These are phyloP conservation scores for Knoxdaviesia proteae DNA, from an alignment of 2,329 filamentous ascomycete genomes.

Conservation along the genomic window DNA sequence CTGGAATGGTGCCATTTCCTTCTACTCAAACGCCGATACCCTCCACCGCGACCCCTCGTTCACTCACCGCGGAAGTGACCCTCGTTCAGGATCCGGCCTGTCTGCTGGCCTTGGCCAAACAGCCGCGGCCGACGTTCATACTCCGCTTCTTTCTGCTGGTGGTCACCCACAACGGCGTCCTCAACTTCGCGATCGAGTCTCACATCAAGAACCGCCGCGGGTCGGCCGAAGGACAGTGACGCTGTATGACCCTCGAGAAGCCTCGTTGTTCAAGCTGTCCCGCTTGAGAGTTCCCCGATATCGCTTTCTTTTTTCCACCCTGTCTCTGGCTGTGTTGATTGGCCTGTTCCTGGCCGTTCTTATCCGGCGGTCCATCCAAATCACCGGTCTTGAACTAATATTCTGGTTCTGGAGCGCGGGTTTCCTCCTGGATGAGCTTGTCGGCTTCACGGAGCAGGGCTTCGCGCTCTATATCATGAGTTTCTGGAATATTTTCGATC, in stretches of 20 bases:
- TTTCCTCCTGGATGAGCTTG: constrained; percentile 90
- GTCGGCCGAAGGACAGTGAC: constrained; percentile 49
- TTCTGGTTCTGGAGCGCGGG: constrained; percentile 98
- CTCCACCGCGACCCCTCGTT: constrained; percentile 40
- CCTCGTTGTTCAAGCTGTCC: constrained; percentile 80
- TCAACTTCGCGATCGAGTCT: too few relatives aligned
- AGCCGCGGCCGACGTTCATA: constrained; percentile 2
- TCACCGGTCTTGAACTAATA: constrained; percentile 66
- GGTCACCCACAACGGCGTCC: not conserved
- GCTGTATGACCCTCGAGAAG: constrained; percentile 75
- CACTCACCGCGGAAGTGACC: constrained; percentile 1
- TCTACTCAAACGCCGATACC: constrained; percentile 72
- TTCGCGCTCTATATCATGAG: constrained; percentile 95
- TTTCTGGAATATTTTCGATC: constrained; percentile 91
- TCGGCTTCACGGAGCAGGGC: constrained; percentile 90
- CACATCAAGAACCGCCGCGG: too few relatives aligned
- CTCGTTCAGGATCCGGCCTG: not conserved
- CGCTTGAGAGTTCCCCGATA: constrained; percentile 80
- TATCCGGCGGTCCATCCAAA: constrained; percentile 50
- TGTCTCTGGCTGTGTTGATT: constrained; percentile 70
- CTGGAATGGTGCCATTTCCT: constrained; percentile 89
- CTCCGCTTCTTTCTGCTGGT: constrained; percentile 1
- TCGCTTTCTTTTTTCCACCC: constrained; percentile 70
- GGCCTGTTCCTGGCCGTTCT: constrained; percentile 72
- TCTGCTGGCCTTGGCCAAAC: not conserved